These are phyloP conservation scores for Fusarium tricinctum DNA, from an alignment of 2,329 filamentous ascomycete genomes.

Conservation along the genomic window DNA sequence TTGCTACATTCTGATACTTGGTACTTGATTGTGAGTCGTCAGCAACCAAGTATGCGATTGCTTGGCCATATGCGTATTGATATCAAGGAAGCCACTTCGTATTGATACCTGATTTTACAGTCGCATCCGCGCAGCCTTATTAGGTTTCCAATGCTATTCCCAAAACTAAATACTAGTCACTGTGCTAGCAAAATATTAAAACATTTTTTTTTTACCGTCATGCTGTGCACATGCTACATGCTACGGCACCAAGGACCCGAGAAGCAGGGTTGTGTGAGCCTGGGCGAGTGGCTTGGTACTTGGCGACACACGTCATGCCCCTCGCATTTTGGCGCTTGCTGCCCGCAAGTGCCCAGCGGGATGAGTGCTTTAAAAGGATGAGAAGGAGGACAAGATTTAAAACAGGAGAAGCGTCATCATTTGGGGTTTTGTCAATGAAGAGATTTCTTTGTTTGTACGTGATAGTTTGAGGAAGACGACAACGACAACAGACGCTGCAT, in stretches of 20 bases:
- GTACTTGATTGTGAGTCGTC: background rate
- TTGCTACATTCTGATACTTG: background rate
- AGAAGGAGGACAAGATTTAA: slow-evolving; percentile 7
- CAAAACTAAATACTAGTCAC: background rate
- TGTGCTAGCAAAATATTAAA: background rate
- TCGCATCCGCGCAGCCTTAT: slow-evolving; percentile 19
- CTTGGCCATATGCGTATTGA: slow-evolving; percentile 1
- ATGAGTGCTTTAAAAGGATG: slow-evolving; percentile 27
- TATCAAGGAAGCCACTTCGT: background rate
- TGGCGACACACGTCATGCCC: slow-evolving; percentile 52
- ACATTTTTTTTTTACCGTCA: slow-evolving; percentile 20
- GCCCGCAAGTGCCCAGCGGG: slow-evolving; percentile 32
- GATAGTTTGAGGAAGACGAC: slow-evolving; percentile 16
- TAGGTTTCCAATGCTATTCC: background rate
- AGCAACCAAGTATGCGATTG: background rate
- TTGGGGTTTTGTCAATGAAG: background rate
- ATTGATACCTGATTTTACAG: slow-evolving; percentile 2
- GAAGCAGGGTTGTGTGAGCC: slow-evolving; percentile 48
- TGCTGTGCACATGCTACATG: slow-evolving; percentile 19
- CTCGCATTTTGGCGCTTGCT: slow-evolving; percentile 45
- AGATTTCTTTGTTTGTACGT: slow-evolving; percentile 10
- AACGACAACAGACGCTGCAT: background rate
- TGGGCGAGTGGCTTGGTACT: slow-evolving; percentile 52
- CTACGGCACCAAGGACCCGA: slow-evolving; percentile 43
- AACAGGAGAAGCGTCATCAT: slow-evolving; percentile 8